Base-by-base conservation (phyloP, 2,329 filamentous ascomycete genomes). In the Pseudogymnoascus verrucosus region DNA sequence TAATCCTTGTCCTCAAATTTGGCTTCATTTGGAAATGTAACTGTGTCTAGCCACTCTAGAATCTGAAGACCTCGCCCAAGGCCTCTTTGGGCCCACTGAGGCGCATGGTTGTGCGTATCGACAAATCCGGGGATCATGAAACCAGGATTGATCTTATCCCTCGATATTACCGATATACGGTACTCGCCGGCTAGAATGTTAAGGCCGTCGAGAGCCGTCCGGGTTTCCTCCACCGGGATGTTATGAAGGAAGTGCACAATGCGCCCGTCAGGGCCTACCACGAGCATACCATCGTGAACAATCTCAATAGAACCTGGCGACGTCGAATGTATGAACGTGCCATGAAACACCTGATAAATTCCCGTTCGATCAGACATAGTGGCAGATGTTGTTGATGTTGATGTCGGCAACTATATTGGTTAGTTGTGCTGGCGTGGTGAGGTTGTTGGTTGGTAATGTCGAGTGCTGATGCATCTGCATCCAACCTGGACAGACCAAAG, bases 21-120 rank as follows among this genome's bases (percentile, higher is more conserved):
- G 0, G 85, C 81, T 72, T 89, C 86, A 66, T 85, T 80, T 1
- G 83, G 84, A 67, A 89, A 89, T 0, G 87, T 89, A 26, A 87
- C 77, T 12, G 81, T 73, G 37, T 83, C 78, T 1, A 89, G 77
- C 87, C 87, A 89, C 69, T 88, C 82, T 7, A 87, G 67, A 8
- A 79, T 70, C 3, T 72, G 63, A 1, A 66, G 39, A 14, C 66
- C 68, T n/a, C 63, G 66, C 11, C 68, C 68, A 11, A 73, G 61
- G 63, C 71, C 65, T 62, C 70, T 75, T 65, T 84, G 81, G 65
- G 77, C 73, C 76, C 78, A 82, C 73, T 82, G 80, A 2, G 86
- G 86, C 0, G 87, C 86, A 69, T 89, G 87, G 65, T 87, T 87
- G 73, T 89, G 87, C 1, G 85, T 88, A 75, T 89, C 86, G 87